Base-by-base conservation (phyloP, 805 yeast species). In the Starmerella floris region DNA sequence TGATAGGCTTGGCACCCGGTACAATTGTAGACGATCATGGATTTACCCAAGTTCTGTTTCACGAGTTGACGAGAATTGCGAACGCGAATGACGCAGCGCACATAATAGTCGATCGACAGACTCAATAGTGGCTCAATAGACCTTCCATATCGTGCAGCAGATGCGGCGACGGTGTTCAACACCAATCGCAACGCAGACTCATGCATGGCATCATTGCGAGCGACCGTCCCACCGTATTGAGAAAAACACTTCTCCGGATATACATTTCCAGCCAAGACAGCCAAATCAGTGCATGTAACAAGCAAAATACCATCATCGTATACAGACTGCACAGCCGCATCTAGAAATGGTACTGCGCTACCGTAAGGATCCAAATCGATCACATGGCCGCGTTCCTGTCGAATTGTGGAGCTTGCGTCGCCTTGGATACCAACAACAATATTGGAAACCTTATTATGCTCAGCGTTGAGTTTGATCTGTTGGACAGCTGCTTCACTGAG, bases 351-450 rank as follows among this genome's bases (percentile, higher is more conserved):
- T 0, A 95, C 75, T 0, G 95, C 98, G 0, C 96, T 80, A 25
- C 99, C 99, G 58, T 91, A 91, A 0, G 99, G 99, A 61, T 91
- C 99, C 40, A 91, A 69, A 62, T 91, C 99, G 44, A 91, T 75
- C 3, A 83, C 82, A 57, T 91, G 94, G 62, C 79, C 85, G 56
- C 54, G 62, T 40, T 51, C 54, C 2, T 44, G 56, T 40, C 78
- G 67, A 94, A 91, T 83, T 56, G 72, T 75, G 32, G 73, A 74
- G 51, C 81, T 84, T n/a, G 98, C 98, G 63, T 91, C 97, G 26
- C 91, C 95, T 52, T 74, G 73, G 52, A 81, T 77, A 8, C 91
- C 70, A 35, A 57, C 60, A 19, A 88, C 87, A 23, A 69, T 69
- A 23, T 67, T 61, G 6, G 61, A 58, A 2, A 82, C 75, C 8